phyloP scores from a whole-genome alignment of 768 basidiomycete species.

The Daedalea quercina region DNA sequence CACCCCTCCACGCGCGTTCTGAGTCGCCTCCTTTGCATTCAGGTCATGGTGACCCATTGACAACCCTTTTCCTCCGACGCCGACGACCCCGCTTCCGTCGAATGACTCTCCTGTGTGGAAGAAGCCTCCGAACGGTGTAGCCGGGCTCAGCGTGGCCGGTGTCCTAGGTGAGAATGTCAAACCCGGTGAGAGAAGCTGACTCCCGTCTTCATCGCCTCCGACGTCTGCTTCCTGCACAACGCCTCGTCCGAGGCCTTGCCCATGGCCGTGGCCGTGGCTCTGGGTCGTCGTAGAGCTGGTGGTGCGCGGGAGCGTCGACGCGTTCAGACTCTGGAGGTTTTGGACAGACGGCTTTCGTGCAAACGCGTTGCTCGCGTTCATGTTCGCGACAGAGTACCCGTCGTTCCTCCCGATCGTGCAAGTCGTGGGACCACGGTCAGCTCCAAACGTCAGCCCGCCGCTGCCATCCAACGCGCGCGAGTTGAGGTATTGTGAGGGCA shows the following conservation, averaged over 20 bases:
- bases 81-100: conserved; percentile 4
- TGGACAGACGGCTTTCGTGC: background rate
- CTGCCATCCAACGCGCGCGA: background rate
- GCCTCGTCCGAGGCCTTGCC: background rate
- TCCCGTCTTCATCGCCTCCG: conserved; percentile 15
- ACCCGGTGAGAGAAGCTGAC: conserved; percentile 23
- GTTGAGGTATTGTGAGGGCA: conserved; percentile 18
- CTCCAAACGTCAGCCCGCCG: background rate
- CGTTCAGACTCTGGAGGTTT: background rate
- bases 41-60: too few species aligned
- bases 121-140: conserved; percentile 24
- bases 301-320: background rate
- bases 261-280: background rate
- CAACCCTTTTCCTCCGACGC: too few species aligned
- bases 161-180: conserved; percentile 25
- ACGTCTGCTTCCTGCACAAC: conserved; percentile 5
- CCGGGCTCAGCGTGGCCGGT: conserved; percentile 22
- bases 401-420: conserved; percentile 3
- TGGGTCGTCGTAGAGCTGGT: background rate
- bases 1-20: too few species aligned
- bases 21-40: too few species aligned
- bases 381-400: background rate
- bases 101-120: conserved; percentile 19
- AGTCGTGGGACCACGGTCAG: background rate
- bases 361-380: background rate